phyloP scores from a whole-genome alignment of 257 asterid genomes.

The Thymus quinquecostatus region DNA sequence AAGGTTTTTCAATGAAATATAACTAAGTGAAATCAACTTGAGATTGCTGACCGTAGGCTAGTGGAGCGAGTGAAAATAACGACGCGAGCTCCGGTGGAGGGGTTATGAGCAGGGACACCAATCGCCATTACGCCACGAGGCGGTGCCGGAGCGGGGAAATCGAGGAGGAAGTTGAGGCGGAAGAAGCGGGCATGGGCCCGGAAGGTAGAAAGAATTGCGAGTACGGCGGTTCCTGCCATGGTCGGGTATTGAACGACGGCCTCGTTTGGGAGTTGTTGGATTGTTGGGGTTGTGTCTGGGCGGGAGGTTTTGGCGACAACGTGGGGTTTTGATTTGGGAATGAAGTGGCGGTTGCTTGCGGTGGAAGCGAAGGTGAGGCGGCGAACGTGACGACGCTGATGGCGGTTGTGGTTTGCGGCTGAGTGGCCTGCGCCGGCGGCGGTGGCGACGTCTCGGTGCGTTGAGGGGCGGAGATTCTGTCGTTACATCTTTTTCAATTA shows the following conservation, averaged over 20 bases:
- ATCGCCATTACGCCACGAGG: slow-evolving; percentile 70
- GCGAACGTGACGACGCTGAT: not conserved
- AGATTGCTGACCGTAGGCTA: slow-evolving; percentile 66
- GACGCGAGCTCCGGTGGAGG: slow-evolving; percentile 68
- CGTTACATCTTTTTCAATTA: too few species aligned
- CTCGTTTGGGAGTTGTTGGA: slow-evolving; percentile 44
- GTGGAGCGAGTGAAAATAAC: slow-evolving; percentile 61
- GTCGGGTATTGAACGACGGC: slow-evolving; percentile 1
- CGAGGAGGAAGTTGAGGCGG: slow-evolving; percentile 51
- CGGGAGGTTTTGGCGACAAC: too few species aligned
- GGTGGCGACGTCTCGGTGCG: slow-evolving; percentile 47
- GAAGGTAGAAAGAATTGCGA: slow-evolving; percentile 66
- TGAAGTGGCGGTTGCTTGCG: slow-evolving; percentile 38
- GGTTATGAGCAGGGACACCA: slow-evolving; percentile 37
- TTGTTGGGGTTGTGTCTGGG: slow-evolving; percentile 1
- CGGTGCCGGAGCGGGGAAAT: slow-evolving; percentile 41
- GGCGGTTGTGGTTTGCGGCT: slow-evolving; percentile 31
- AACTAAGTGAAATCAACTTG: slow-evolving; percentile 41
- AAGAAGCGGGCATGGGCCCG: slow-evolving; percentile 58
- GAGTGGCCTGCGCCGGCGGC: slow-evolving; percentile 25
- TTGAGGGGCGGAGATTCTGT: slow-evolving; percentile 35
- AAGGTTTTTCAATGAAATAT: not conserved
- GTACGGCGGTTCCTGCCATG: slow-evolving; percentile 19
- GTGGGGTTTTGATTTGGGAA: slow-evolving; percentile 23
- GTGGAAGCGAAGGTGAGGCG: slow-evolving; percentile 34